These are phyloP conservation scores for Ascochyta lentis DNA, from an alignment of 2,329 filamentous ascomycete genomes.

Conservation along the genomic window DNA sequence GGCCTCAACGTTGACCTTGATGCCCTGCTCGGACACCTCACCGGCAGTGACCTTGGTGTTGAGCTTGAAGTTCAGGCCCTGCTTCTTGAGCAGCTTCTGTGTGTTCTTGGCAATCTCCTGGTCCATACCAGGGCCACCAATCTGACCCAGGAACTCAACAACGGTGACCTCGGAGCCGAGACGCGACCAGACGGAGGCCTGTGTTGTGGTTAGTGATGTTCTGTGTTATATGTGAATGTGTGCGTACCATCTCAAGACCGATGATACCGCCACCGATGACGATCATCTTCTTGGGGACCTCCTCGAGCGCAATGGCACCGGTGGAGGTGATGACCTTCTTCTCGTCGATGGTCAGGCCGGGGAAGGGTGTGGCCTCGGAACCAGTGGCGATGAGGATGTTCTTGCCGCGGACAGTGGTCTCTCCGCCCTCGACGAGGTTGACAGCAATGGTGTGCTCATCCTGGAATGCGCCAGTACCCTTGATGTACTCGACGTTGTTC, in stretches of 20 bases:
- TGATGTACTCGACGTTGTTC: conserved; percentile 98
- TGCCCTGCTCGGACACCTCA: conserved; percentile 76
- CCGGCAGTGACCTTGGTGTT: conserved; percentile 93
- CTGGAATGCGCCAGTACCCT: conserved; percentile 86
- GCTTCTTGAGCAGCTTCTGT: conserved; percentile 93
- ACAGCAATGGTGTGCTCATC: conserved; percentile 93
- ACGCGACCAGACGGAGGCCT: conserved; percentile 92
- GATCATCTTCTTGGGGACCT: conserved; percentile 95
- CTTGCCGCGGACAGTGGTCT: conserved; percentile 86
- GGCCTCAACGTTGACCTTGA: conserved; percentile 86
- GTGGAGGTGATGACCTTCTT: conserved; percentile 97
- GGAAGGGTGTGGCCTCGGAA: conserved; percentile 94
- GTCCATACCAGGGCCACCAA: conserved; percentile 98
- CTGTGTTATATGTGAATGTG: background rate
- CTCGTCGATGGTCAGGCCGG: conserved; percentile 94
- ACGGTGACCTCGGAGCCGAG: conserved; percentile 94
- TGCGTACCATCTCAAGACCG: conserved; percentile 87
- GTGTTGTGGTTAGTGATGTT: conserved; percentile 6
- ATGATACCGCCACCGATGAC: conserved; percentile 99
- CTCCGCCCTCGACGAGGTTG: conserved; percentile 86
- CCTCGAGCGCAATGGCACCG: conserved; percentile 84
- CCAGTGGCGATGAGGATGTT: conserved; percentile 98
- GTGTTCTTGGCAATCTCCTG: conserved; percentile 86
- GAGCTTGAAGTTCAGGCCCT: conserved; percentile 98
- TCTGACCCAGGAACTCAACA: conserved; percentile 94